phyloP scores from a whole-genome alignment of 768 basidiomycete genomes.

The Xanthoconium purpureum region DNA sequence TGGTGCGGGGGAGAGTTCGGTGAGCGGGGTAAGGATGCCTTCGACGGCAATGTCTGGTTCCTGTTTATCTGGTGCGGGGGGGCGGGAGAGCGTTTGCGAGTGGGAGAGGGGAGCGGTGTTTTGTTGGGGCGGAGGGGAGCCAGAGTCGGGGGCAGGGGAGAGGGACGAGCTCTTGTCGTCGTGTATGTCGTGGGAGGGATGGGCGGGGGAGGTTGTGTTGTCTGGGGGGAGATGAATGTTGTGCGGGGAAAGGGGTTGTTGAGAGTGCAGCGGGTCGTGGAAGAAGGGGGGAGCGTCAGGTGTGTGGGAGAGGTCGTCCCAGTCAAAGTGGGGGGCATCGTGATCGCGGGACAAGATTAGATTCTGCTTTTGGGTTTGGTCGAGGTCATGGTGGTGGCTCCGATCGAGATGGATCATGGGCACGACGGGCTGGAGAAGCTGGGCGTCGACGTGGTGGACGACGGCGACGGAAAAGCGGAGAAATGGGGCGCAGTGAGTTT shows the following conservation, averaged over 20 bases:
- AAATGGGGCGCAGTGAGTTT: background rate
- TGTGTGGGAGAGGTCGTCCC: conserved; percentile 31
- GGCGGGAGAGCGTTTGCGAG: conserved; percentile 17
- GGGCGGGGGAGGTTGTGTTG: conserved; percentile 8
- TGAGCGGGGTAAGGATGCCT: conserved; percentile 64
- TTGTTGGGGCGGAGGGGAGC: conserved; percentile 34
- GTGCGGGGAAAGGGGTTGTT: conserved; percentile 19
- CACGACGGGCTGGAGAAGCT: background rate
- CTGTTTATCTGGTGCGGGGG: conserved; percentile 25
- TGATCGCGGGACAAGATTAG: conserved; percentile 40
- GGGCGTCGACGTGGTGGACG: background rate
- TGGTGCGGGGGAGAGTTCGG: conserved; percentile 69
- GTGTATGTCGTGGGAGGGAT: conserved; percentile 15
- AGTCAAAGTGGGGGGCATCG: conserved; percentile 33
- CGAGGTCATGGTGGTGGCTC: conserved; percentile 42
- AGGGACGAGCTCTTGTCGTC: conserved; percentile 54
- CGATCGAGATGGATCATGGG: conserved; percentile 56
- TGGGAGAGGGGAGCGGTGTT: conserved; percentile 17
- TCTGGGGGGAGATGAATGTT: conserved; percentile 11
- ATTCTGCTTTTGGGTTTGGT: conserved; percentile 39
- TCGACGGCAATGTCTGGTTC: conserved; percentile 39
- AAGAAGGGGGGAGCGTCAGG: conserved; percentile 25
- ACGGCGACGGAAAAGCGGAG: background rate
- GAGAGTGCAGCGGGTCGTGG: conserved; percentile 25
- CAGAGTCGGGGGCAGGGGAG: conserved; percentile 51